Conservation (phyloP, 805 yeast species). For the Sugiyamaella americana region DNA sequence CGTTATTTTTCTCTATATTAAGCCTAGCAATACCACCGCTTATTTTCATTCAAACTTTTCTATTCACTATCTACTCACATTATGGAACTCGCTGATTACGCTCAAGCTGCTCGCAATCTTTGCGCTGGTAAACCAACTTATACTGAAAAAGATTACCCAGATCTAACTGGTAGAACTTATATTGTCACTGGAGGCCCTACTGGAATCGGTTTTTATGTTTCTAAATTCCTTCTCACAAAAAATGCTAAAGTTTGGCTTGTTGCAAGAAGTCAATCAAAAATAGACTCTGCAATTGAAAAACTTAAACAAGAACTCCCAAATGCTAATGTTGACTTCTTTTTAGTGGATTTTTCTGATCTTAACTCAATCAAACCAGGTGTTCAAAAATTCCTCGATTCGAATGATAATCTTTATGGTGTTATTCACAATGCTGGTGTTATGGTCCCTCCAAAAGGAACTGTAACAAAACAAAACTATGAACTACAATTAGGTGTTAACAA, state of each 20-base stretch:
- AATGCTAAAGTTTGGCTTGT: slow-evolving; percentile 35
- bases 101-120: not conserved
- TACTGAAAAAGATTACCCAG: slow-evolving; percentile 30
- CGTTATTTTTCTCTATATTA: no score
- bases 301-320: slow-evolving; percentile 27
- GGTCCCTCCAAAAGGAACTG: slow-evolving; percentile 29
- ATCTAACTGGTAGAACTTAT: slow-evolving; percentile 31
- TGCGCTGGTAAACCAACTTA: slow-evolving; percentile 3
- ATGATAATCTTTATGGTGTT: slow-evolving; percentile 25
- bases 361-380: slow-evolving; percentile 9
- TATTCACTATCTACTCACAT: no score
- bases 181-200: slow-evolving; percentile 33
- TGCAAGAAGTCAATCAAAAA: slow-evolving; percentile 33
- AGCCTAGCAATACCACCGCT: no score
- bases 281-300: slow-evolving; percentile 27
- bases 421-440: slow-evolving; percentile 43
- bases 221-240: slow-evolving; percentile 29
- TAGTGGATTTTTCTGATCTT: slow-evolving; percentile 7
- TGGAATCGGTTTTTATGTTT: slow-evolving; percentile 33
- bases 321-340: slow-evolving; percentile 18
- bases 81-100: not conserved
- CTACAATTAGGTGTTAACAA: slow-evolving; percentile 42
- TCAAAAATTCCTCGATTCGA: slow-evolving; percentile 6
- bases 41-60: no score
- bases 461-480: slow-evolving; percentile 41